A percentile compares a stretch with the other conserved stretches of the same genome.
These are phyloP conservation scores for Circinella minor DNA, from an alignment of 371 early-diverging fungal genomes.

Conservation along the genomic window DNA sequence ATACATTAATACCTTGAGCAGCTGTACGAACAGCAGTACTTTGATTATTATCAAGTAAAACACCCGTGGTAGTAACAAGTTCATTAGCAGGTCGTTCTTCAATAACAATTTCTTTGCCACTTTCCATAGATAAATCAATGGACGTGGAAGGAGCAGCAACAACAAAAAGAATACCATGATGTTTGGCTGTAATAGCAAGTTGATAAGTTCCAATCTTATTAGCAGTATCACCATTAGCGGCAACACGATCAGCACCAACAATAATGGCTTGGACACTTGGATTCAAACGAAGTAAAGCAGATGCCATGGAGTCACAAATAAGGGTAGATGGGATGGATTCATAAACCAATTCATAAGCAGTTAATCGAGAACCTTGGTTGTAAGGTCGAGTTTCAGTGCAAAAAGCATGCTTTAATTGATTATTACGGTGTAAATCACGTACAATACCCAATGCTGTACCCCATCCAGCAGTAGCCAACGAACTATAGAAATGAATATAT, in stretches of 20 bases:
- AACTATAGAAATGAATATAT: slow-evolving; percentile 29
- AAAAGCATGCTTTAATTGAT: slow-evolving; percentile 76
- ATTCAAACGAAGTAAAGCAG: slow-evolving; percentile 72
- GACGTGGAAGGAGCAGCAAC: slow-evolving; percentile 96
- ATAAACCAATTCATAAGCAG: slow-evolving; percentile 93
- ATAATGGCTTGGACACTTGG: slow-evolving; percentile 78
- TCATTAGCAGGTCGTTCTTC: slow-evolving; percentile 86
- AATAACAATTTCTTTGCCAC: slow-evolving; percentile 83
- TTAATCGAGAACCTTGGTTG: slow-evolving; percentile 94
- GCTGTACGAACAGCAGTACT: slow-evolving; percentile 78
- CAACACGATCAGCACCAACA: slow-evolving; percentile 97
- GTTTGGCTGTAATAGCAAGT: slow-evolving; percentile 86
- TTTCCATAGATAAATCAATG: slow-evolving; percentile 75
- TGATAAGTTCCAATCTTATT: slow-evolving; percentile 99
- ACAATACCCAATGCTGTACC: slow-evolving; percentile 92
- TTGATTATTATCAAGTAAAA: slow-evolving; percentile 33
- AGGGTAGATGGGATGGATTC: slow-evolving; percentile 92
- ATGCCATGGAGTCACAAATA: slow-evolving; percentile 92
- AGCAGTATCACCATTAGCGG: slow-evolving; percentile 96
- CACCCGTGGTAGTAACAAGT: slow-evolving; percentile 74
- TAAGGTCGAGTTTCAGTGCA: slow-evolving; percentile 98
- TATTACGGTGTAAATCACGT: slow-evolving; percentile 69
- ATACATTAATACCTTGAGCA: slow-evolving; percentile 83
- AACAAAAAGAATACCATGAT: slow-evolving; percentile 88
- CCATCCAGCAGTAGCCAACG: slow-evolving; percentile 85